Evolutionary conservation across 2,329 filamentous ascomycete genomes (phyloP), one percentile per base, ranked within the genome.

Genomic region (Fusarium verticillioides): DNA sequence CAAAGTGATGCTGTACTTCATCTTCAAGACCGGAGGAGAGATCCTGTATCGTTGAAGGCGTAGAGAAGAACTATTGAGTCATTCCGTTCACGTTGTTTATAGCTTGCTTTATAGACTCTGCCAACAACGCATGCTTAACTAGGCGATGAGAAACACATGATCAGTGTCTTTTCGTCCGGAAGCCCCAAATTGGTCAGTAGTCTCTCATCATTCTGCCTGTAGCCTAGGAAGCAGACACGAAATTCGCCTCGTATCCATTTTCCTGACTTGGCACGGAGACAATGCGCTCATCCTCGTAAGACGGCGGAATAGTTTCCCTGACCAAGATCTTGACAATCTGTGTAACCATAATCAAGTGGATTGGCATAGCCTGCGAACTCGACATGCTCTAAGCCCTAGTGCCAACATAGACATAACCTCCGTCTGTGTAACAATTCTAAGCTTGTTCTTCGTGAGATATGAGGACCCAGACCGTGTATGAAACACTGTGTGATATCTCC

Each of bases 341-440:
- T 26, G 49, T 52, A 19, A 52, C 32, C 9, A 8, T 52, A 26
- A 21, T 6, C 32, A 52, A 52, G 30, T 26, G 44, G 44, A 28
- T 15, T 10, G 9, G 6, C 13, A 18, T 28, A 5, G 11, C 9
- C 18, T 28, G 9, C 2, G 3, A 9, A 28, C 12, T 15, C 6
- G 21, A 21, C 6, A 47, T 47, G 28, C 5, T 28, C 26, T 28
- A 47, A 47, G 44, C 6, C 44, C 26, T 47, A 47, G 44, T 15
- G 19, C 18, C 19, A 10, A 15, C 4, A 21, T 47, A 47, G 44
- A 21, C 18, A 47, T 21, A 21, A 21, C 9, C 16, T 28, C 44
- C 26, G 44, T 19, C 12, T 47, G 44, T 21, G 44, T 15, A 47
- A 47, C 44, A 47, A 21, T 47, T 47, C 19, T 47, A 28, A 21